These are phyloP conservation scores for Clavispora fructus DNA, from an alignment of 805 yeast genomes.

Conservation along the genomic window DNA sequence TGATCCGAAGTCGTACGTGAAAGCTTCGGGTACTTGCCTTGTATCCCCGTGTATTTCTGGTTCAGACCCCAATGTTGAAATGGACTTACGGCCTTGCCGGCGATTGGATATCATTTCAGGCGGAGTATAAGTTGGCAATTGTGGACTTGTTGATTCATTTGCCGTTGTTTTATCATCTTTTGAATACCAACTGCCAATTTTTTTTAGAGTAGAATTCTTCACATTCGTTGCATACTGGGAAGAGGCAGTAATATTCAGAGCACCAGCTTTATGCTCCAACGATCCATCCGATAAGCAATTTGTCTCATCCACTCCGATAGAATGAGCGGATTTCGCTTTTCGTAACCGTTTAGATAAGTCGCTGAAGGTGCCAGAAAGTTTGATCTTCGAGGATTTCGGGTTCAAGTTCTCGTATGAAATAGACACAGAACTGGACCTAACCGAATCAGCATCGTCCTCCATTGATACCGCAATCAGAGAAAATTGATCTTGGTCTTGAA, in stretches of 20 bases:
- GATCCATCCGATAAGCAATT: constrained; percentile 25
- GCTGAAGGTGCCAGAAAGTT: constrained; percentile 9
- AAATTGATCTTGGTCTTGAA: neutral
- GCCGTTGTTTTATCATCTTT: constrained; percentile 25
- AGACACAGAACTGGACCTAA: neutral
- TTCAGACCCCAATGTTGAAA: constrained; percentile 11
- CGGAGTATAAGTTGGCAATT: constrained; percentile 28
- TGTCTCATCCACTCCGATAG: constrained; percentile 20
- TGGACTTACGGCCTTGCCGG: constrained; percentile 29
- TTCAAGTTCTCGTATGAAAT: neutral
- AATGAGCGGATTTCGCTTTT: constrained; percentile 18
- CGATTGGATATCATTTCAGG: constrained; percentile 69
- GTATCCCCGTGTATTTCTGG: neutral
- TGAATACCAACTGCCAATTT: constrained; percentile 66
- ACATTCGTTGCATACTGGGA: constrained; percentile 4
- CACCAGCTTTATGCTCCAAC: constrained; percentile 1
- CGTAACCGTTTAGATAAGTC: constrained; percentile 12
- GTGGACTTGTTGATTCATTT: neutral
- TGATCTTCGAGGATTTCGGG: constrained; percentile 1
- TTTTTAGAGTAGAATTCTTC: constrained; percentile 41
- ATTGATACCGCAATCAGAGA: neutral
- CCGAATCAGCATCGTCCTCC: constrained; percentile 2
- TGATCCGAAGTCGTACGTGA: constrained; percentile 13
- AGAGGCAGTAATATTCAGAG: neutral
- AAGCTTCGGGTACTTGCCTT: neutral